Base-by-base conservation (phyloP, 2,329 filamentous ascomycete genomes). In the Ampelomyces quisqualis region DNA sequence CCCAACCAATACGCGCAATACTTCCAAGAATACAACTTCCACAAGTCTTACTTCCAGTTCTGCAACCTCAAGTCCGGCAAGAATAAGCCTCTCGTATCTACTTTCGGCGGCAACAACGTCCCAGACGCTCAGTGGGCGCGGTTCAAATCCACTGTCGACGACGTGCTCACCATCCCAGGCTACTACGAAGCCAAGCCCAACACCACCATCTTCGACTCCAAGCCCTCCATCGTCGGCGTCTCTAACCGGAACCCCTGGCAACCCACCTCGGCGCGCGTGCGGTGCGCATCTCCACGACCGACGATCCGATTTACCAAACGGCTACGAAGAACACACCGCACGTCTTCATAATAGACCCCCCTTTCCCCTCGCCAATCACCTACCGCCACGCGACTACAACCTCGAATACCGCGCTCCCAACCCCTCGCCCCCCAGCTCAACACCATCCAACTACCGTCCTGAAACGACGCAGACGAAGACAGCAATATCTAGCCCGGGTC, bases 401-500 rank as follows among this genome's bases (percentile, higher is more conserved):
- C 58, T 71, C 11, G 60, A 65, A 14, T 34, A 58, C 29, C 60
- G 47, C 37, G 55, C 24, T 47, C 34, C 19, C 58, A 52, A 40
- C 58, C 63, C 8, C 53, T 72, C 1, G 27, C 40, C 6, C 22
- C 70, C 7, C 55, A 65, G 33, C 68, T 69, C 2, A 65, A 70
- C 33, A 67, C 70, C 36, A 46, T 71, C 7, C 62, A 72, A 46
- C 49, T 71, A 4, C 66, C 69, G 32, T 70, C 66, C 10, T 72
- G 70, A 69, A 72, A 72, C 34, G 70, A 72, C 34, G 66, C 58
- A 0, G 67, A 67, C 2, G 69, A 72, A 37, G 53, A 73, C 37
- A 65, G 68, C 1, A 66, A 68, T n/a, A 39, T 64, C 7, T 72
- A 68, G 67, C 43, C 45, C 1, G 68, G 70, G 23, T 53, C 60